Base-by-base conservation (phyloP, 306 rosid species). In the Cicer yamashitae region DNA sequence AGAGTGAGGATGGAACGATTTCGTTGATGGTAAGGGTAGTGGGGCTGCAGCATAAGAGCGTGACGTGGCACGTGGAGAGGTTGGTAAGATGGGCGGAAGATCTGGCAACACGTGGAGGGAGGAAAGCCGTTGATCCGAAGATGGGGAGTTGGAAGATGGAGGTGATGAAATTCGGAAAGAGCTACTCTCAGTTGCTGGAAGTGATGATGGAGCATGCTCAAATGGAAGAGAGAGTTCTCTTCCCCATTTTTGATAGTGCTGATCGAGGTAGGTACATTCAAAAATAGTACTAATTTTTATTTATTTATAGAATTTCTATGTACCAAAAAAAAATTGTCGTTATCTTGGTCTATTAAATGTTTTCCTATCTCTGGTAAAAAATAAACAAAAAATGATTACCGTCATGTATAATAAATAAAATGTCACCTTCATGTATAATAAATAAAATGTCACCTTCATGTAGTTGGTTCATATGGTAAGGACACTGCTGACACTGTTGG, bases 191-290 rank as follows among this genome's bases (percentile, higher is more conserved):
- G 82, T 62, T 91, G 68, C 64, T 89, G 79, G 96, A 91, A 10
- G 59, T 91, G 79, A 86, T 91, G 97, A 52, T 91, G 71, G 97
- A 91, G 47, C 97, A 91, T 65, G 96, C 96, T 10, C 97, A 88
- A 78, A 91, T 91, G 97, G 97, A 91, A 61, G 97, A 91, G 80
- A 84, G 62, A 51, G 83, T 91, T 56, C 79, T 89, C 18, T 91
- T 91, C 71, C 97, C 97, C 17, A 86, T 89, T 73, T 78, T 91
- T 64, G 91, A 91, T 39, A 52, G 8, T 50, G 92, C 88, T 41
- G 97, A 91, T 81, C 88, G 91, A 83, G 93, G 97, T 91, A 83
- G 93, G 97, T 91, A 60, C 11, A 8, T 0, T 0, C 2, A 3
- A 41, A 40, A 40, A 64, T 40, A 25, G 0, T 41, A 22, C 10